Base-by-base conservation (phyloP, 2,329 filamentous ascomycete genomes). In the Orbilia blumenaviensis region DNA sequence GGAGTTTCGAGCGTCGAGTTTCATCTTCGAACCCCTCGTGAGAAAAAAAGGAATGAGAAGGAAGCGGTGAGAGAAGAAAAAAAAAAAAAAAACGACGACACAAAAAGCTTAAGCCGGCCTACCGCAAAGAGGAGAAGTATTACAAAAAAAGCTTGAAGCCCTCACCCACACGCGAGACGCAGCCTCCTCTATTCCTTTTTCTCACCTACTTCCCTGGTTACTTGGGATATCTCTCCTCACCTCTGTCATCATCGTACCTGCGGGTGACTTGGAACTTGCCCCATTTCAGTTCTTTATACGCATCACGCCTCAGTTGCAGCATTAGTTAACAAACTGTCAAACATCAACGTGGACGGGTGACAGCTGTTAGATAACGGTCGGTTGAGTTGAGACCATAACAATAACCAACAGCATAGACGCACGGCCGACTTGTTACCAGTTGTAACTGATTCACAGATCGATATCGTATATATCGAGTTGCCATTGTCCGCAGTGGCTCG, bases 111-210 rank as follows among this genome's bases (percentile, higher is more conserved):
- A 69, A 58, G 69, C 63, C 44, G 69, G 69, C 69, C 61, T 69
- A 69, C 72, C 58, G 7, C 29, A 66, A 60, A 60, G 50, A 64
- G 62, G 62, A 68, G 61, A 66, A 68, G 32, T n/a, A 66, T 75
- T 75, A 75, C 71, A 75, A 68, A 75, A 75, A 75, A 63, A 68
- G 71, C 71, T 75, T 60, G 72, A 63, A 42, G 60, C 56, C 72
- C 64, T 76, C 64, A 10, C 69, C 56, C 72, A 76, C 72, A 76
- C 72, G 72, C 72, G 58, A 64, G 58, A 69, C 64, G 72, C 64
- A 46, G 64, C 64, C 64, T 68, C 56, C 56, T 75, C 64, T 44
- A 69, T 76, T 69, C 56, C 71, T 67, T 76, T 69, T 69, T 75
- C 71, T 75, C 38, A 52, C 56, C 60, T 44, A 52, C 56, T 60